A percentile compares a stretch with the other conserved stretches of the same genome.
These are phyloP conservation scores for Jacaranda copaia DNA, from an alignment of 257 asterid genomes.

Conservation along the genomic window DNA sequence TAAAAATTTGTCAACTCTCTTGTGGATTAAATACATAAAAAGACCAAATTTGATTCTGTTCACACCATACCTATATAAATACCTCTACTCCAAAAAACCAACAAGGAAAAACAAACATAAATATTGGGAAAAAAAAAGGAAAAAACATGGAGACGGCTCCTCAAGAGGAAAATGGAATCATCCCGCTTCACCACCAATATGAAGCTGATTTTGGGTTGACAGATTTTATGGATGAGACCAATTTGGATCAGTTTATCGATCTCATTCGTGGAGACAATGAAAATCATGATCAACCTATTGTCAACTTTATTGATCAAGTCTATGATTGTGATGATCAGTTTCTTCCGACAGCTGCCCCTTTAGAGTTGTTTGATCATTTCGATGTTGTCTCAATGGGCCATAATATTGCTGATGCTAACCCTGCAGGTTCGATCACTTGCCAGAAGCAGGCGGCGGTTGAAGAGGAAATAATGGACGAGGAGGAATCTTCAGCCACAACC, in stretches of 20 bases:
- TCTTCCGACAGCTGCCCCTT: conserved; percentile 32
- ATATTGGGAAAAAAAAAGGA: neutral
- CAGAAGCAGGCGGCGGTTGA: conserved; percentile 15
- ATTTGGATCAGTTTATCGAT: conserved; percentile 55
- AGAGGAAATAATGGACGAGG: conserved; percentile 41
- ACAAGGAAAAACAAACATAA: neutral
- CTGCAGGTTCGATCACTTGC: neutral
- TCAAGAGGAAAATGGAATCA: conserved; percentile 2
- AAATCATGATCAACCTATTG: conserved; percentile 28
- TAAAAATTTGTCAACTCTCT: conserved; percentile 26
- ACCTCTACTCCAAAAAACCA: neutral
- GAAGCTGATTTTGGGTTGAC: conserved; percentile 45
- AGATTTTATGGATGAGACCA: conserved; percentile 65
- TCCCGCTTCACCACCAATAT: conserved; percentile 28
- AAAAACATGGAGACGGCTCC: conserved; percentile 41
- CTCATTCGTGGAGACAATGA: conserved; percentile 50
- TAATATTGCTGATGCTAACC: neutral
- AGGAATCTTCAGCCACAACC: conserved; percentile 46
- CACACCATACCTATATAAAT: conserved; percentile 42
- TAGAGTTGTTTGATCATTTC: conserved; percentile 43
- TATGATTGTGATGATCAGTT: conserved; percentile 26
- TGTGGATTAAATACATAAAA: too few relatives aligned
- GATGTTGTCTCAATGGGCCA: neutral
- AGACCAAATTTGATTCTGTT: conserved; percentile 39
- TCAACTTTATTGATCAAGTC: conserved; percentile 31